Evolutionary conservation across 1,284 basidiomycete genomes (phyloP), one percentile per base, ranked within the genome.

Genomic region (Ceratobasidium sp.): DNA sequence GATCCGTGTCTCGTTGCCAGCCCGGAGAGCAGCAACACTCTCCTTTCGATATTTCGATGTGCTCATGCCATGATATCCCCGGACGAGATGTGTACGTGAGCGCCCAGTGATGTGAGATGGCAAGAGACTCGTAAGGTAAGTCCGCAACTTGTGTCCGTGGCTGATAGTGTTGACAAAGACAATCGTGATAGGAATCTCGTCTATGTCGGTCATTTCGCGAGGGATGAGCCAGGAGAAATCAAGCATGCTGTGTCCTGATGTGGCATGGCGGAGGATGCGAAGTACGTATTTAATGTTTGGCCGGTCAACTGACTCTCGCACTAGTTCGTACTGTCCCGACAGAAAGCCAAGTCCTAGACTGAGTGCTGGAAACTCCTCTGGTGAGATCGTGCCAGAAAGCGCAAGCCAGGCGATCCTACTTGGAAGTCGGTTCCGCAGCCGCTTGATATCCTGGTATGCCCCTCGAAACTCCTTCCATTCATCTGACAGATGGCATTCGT

Each of bases 371-470:
- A 58, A 43, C 14, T 58, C 38, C 3, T 35, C 13, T 32, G 30
- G 30, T 32, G 57, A 5, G n/a, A 58, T 32, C 1, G 57, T 58
- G 35, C 16, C 57, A 2, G 57, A 58, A 6, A 58, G 18, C 18
- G 57, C 57, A n/a, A 58, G 30, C 57, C 57, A 58, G n/a, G 38
- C 32, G 18, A 58, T 35, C 18, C 35, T 16, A 35, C 38, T 58
- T 4, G 57, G 57, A 14, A 58, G 21, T 2, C 57, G 32, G 23
- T 58, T 35, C 13, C 38, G 30, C n/a, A 58, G 57, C 8, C 57
- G 57, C 18, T 38, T 43, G 4, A 58, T 32, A 41, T 58, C 32
- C 57, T 23, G 32, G 57, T 41, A 58, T 1, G 32, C 16, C 3
- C 18, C 38, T 18, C 57, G 30, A 18, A 58, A 58, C 9, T 43